Base-by-base conservation (phyloP, 2,329 filamentous ascomycete genomes). In the Chrysoporthe austroafricana region DNA sequence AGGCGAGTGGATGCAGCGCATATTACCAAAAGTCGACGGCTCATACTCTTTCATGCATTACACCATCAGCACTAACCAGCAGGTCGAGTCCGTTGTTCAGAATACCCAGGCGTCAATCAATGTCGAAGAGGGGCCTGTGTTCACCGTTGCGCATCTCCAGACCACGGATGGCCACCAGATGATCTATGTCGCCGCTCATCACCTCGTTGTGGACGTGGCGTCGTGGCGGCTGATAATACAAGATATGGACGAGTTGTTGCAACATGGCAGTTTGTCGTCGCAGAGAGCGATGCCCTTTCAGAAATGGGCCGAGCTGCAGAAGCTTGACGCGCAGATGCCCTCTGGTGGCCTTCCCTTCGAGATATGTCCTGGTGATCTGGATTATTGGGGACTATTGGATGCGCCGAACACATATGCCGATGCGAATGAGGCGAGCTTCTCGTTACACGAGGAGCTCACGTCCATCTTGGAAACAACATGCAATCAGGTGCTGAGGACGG, bases 191-290 rank as follows among this genome's bases (percentile, higher is more conserved):
- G 78, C 80, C 0, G 83, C 84, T 0, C 85, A 87, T 68, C 84
- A 85, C 61, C 77, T 86, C 3, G 83, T 83, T 0, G 79, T 86
- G 14, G 85, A 87, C 64, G 73, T 83, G 11, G 77, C 78, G 7
- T 86, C 84, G 0, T 86, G 84, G 85, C 78, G 80, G 16, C 77
- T 85, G 63, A 79, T 87, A 26, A 75, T 83, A 4, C 78, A 81
- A 18, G 85, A 86, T 62, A 71, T 86, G 32, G 83, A 86, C 61
- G 81, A 84, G 67, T 72, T 86, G 1, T 74, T 87, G 0, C 78
- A 77, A 18, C 77, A 78, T 34, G 82, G 83, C 2, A 80, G 77
- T 56, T 74, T 86, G 0, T 70, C 79, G 4, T 84, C 84, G 0
- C 77, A 80, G 8, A 75, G 78, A 4, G 80, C 83, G 0, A 79